Evolutionary conservation across 257 asterid species (phyloP).

Genomic region (Solanum chiquidenum): DNA sequence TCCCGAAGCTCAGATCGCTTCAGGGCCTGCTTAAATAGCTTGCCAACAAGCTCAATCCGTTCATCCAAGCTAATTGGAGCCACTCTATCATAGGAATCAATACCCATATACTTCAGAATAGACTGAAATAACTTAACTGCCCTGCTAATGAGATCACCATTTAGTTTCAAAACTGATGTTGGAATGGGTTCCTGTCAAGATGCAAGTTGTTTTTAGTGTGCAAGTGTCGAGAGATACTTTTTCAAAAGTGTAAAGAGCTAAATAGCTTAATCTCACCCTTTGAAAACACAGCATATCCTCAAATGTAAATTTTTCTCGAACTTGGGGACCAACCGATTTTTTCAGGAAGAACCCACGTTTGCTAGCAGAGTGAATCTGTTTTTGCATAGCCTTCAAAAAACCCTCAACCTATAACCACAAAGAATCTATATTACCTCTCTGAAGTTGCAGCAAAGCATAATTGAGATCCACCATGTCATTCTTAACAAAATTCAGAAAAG

Average conservation of each 20-base stretch:
- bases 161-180: slow-evolving; percentile 72
- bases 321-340: slow-evolving; percentile 58
- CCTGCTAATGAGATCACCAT: slow-evolving; percentile 64
- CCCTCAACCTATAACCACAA: slow-evolving; percentile 62
- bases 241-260: background rate
- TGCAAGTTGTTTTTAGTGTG: slow-evolving; percentile 13
- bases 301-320: slow-evolving; percentile 78
- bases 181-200: slow-evolving; percentile 81
- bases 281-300: slow-evolving; percentile 97
- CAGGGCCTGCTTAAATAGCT: slow-evolving; percentile 82
- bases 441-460: background rate
- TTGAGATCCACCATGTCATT: background rate
- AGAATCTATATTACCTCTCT: background rate
- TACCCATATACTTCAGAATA: slow-evolving; percentile 82
- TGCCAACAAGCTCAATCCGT: slow-evolving; percentile 69
- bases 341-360: slow-evolving; percentile 90
- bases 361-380: slow-evolving; percentile 76
- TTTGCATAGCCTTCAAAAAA: slow-evolving; percentile 93
- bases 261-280: slow-evolving; percentile 42
- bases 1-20: slow-evolving; percentile 95
- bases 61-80: slow-evolving; percentile 59
- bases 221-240: background rate
- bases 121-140: slow-evolving; percentile 87
- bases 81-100: slow-evolving; percentile 66
- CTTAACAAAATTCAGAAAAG: background rate